A percentile compares a stretch with the other conserved stretches of the same genome.
Evolutionary conservation across 129 eudicot genomes (phyloP).

Genomic region (Artemisia tridentata): DNA sequence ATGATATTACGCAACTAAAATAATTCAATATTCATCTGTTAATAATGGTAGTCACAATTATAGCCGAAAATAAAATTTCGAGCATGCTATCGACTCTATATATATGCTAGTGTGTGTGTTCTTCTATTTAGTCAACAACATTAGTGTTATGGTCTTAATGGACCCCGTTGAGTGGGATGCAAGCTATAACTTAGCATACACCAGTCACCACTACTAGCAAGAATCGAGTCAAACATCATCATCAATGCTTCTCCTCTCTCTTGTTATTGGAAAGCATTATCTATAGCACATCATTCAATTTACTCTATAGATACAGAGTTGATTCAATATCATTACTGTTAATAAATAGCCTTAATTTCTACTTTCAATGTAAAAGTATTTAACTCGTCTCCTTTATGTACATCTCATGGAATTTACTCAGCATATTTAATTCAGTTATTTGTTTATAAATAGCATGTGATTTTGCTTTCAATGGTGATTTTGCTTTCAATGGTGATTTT

Average conservation of each 20-base stretch:
- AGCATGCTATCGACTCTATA: too few species aligned
- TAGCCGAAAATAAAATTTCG: too few species aligned
- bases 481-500: not conserved
- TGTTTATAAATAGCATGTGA: too few species aligned
- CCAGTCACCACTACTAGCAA: not conserved
- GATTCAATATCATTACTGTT: not conserved
- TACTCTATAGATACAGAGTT: constrained; percentile 7
- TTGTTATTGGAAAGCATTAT: constrained; percentile 25
- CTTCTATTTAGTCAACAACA: not conserved
- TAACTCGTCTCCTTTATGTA: not conserved
- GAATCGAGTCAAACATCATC: constrained; percentile 28
- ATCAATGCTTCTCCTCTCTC: constrained; percentile 29
- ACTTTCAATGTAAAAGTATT: constrained; percentile 13
- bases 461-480: not conserved
- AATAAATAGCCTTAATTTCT: constrained; percentile 4
- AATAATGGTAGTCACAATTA: too few species aligned
- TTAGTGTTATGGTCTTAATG: constrained; percentile 15
- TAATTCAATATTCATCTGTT: too few species aligned
- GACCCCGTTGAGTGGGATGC: constrained; percentile 17
- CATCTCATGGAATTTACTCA: constrained; percentile 2
- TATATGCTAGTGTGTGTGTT: too few species aligned
- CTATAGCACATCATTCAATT: constrained; percentile 16
- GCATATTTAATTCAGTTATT: not conserved
- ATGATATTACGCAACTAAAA: too few species aligned
- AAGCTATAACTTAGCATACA: not conserved